Evolutionary conservation across 1,284 basidiomycete species (phyloP).

Genomic region (Inonotus obliquus): DNA sequence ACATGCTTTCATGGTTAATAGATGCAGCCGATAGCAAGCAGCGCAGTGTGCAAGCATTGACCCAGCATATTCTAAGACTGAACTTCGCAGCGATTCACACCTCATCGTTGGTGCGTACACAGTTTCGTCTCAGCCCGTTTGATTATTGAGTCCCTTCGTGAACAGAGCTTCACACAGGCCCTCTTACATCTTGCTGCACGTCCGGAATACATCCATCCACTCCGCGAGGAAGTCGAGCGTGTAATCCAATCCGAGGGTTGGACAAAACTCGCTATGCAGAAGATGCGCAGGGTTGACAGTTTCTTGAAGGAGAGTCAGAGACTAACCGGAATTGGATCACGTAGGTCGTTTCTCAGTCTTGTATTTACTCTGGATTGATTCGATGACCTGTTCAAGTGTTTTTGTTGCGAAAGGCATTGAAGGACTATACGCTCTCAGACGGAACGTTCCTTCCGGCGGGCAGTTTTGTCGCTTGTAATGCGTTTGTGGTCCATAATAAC

Average conservation of each 20-base stretch:
- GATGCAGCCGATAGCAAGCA: conserved; percentile 33
- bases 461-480: conserved; percentile 26
- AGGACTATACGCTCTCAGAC: conserved; percentile 38
- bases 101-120: conserved; percentile 27
- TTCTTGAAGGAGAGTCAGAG: conserved; percentile 42
- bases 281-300: conserved; percentile 44
- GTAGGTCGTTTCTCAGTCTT: conserved; percentile 22
- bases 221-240: conserved; percentile 41
- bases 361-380: too few species aligned
- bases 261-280: conserved; percentile 37
- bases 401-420: conserved; percentile 30
- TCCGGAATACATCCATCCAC: conserved; percentile 33
- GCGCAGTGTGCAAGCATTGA: conserved; percentile 28
- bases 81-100: conserved; percentile 41
- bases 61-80: conserved; percentile 29
- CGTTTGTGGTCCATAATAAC: conserved; percentile 26
- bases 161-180: conserved; percentile 32
- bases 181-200: conserved; percentile 34
- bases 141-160: not conserved
- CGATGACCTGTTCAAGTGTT: conserved; percentile 24
- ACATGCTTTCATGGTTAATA: conserved; percentile 41
- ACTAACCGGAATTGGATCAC: conserved; percentile 25
- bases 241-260: conserved; percentile 38
- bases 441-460: conserved; percentile 38
- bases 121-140: conserved; percentile 1